A percentile compares a stretch with the other conserved stretches of the same genome.
phyloP scores from a whole-genome alignment of 1,139 yeast genomes.

The Arxiozyma telluris region DNA sequence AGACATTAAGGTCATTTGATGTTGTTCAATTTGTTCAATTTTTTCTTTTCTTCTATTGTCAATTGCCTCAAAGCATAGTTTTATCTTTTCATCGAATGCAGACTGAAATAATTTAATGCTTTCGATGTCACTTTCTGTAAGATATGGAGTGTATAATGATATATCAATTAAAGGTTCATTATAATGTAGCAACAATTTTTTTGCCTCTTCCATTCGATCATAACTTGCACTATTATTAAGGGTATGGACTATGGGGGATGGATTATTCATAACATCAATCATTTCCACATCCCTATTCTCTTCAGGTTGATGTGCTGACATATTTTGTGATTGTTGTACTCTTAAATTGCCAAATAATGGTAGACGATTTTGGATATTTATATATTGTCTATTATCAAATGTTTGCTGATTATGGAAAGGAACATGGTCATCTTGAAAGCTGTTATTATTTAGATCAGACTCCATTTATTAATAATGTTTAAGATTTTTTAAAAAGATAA shows the following conservation, averaged over 20 bases:
- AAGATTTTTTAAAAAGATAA: too few relatives aligned
- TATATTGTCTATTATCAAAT: background rate
- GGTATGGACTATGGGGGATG: background rate
- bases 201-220: background rate
- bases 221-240: background rate
- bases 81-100: slow-evolving; percentile 16
- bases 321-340: background rate
- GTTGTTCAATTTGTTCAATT: slow-evolving; percentile 18
- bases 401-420: background rate
- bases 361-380: background rate
- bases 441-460: background rate
- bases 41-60: slow-evolving; percentile 19
- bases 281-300: background rate
- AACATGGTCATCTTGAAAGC: background rate
- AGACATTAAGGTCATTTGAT: slow-evolving; percentile 14
- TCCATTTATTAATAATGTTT: background rate
- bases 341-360: background rate
- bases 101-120: slow-evolving; percentile 17
- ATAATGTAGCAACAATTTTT: background rate
- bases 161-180: slow-evolving; percentile 1
- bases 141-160: slow-evolving; percentile 1
- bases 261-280: background rate
- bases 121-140: slow-evolving; percentile 13
- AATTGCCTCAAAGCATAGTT: slow-evolving; percentile 16
- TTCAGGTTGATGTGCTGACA: background rate